Conservation (phyloP, 331 rosid species). For the Acacia pycnantha region DNA sequence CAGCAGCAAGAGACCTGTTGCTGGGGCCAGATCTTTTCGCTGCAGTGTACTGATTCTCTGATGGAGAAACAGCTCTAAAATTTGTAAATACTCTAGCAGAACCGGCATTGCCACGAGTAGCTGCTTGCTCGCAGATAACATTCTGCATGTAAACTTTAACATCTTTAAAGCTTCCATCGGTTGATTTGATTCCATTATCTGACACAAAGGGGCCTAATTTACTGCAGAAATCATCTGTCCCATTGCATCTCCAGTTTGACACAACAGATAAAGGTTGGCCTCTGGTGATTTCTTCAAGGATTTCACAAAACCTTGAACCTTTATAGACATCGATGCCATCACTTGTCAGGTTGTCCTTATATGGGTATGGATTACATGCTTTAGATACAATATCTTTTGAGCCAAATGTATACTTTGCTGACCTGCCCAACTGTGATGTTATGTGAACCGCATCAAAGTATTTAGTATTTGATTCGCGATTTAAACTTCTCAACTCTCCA, state of each 20-base stretch:
- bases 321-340: constrained; percentile 48
- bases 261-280: constrained; percentile 63
- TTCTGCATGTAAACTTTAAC: constrained; percentile 71
- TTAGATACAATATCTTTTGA: constrained; percentile 56
- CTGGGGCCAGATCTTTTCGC: constrained; percentile 71
- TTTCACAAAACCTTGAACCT: constrained; percentile 62
- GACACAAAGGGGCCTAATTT: constrained; percentile 72
- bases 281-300: constrained; percentile 65
- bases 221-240: constrained; percentile 68
- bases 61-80: constrained; percentile 79
- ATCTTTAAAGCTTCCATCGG: constrained; percentile 75
- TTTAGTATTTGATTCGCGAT: constrained; percentile 61
- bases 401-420: constrained; percentile 43
- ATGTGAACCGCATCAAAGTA: constrained; percentile 71
- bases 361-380: constrained; percentile 85
- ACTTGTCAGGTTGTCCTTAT: constrained; percentile 41
- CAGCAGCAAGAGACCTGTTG: constrained; percentile 73
- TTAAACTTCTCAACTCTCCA: constrained; percentile 80
- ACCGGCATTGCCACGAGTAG: constrained; percentile 28
- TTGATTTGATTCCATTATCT: constrained; percentile 56
- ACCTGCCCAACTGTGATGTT: constrained; percentile 65
- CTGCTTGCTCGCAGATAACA: constrained; percentile 57
- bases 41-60: constrained; percentile 61
- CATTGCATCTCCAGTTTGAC: constrained; percentile 85
- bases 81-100: constrained; percentile 72